phyloP scores from a whole-genome alignment of 208 protist genomes.

The Trypanosoma grayi region DNA sequence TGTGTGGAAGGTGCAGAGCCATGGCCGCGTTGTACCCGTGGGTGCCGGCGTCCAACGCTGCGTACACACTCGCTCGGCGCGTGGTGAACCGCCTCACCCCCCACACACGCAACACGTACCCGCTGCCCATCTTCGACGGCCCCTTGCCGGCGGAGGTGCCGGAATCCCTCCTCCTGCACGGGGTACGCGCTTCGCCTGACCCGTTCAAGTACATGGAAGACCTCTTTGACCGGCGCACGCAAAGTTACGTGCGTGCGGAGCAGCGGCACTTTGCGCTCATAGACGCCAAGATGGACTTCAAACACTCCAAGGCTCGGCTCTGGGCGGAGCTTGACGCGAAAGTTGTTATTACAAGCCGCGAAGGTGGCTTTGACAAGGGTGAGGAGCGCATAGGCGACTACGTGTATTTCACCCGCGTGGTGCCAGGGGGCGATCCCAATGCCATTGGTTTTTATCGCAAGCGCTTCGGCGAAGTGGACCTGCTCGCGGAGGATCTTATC shows the following conservation, averaged over 20 bases:
- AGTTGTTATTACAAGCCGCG: conserved; percentile 78
- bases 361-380: conserved; percentile 90
- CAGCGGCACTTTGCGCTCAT: conserved; percentile 65
- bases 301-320: conserved; percentile 76
- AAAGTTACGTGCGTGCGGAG: conserved; percentile 66
- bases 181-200: conserved; percentile 47
- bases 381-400: conserved; percentile 90
- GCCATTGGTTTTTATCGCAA: conserved; percentile 90
- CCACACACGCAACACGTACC: conserved; percentile 64
- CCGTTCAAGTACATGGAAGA: conserved; percentile 90
- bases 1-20: not conserved
- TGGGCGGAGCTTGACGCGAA: conserved; percentile 88
- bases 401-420: conserved; percentile 85
- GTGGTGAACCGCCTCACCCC: conserved; percentile 71
- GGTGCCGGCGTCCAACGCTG: conserved; percentile 66
- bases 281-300: conserved; percentile 81
- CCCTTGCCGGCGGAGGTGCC: conserved; percentile 63
- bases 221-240: conserved; percentile 78
- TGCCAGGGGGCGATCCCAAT: conserved; percentile 66
- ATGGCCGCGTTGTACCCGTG: conserved; percentile 87
- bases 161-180: conserved; percentile 53
- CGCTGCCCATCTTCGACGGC: conserved; percentile 74
- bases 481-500: conserved; percentile 89
- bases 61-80: conserved; percentile 44
- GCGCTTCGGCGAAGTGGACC: conserved; percentile 76